Evolutionary conservation across 129 eudicot species (phyloP), one percentile per base, ranked within the genome.

Genomic region (Scalesia atractyloides): DNA sequence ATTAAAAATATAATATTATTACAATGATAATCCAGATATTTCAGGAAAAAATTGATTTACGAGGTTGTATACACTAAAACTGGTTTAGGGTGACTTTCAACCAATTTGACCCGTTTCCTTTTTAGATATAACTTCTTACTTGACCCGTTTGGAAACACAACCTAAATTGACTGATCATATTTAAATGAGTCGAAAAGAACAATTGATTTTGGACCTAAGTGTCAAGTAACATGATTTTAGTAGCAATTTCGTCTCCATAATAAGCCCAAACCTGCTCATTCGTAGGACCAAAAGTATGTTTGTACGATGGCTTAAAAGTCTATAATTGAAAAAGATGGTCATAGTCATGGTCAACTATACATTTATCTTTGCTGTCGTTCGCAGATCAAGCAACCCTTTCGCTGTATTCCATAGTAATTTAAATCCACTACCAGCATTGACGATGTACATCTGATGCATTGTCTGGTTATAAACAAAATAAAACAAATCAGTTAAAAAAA

Each of bases 341-440:
- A 41, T 41, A 6, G 46, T 41, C 44, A 7, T 34, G 34, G 53
- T 68, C 26, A 69, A 16, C 47, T 81, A 57, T 84, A 93, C 98
- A 81, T 89, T 91, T 73, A 93, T 93, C 88, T 93, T 93, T 48
- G 92, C 74, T 15, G 96, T 87, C 9, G 98, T 93, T 79, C 81
- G 86, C 73, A 90, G 96, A 83, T 93, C 98, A 52, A 93, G 96
- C 84, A 93, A 85, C 67, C 87, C 86, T 77, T 84, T 89, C 16
- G 75, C 88, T 19, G 92, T 87, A 82, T 79, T 85, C 98, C 98
- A 93, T 34, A 87, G 66, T 36, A 83, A 71, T 66, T 90, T 89
- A 74, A 93, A 87, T 12, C 96, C 98, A 47, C 72, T 77, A 70
- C 98, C 97, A 72, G 98, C 96, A 82, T 93, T 93, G 34, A 93